Percentiles rank a stretch among this genome's conserved stretches.
Evolutionary conservation across 164 flowering plant genomes (phyloP).

Genomic region (Tetracentron sinense): DNA sequence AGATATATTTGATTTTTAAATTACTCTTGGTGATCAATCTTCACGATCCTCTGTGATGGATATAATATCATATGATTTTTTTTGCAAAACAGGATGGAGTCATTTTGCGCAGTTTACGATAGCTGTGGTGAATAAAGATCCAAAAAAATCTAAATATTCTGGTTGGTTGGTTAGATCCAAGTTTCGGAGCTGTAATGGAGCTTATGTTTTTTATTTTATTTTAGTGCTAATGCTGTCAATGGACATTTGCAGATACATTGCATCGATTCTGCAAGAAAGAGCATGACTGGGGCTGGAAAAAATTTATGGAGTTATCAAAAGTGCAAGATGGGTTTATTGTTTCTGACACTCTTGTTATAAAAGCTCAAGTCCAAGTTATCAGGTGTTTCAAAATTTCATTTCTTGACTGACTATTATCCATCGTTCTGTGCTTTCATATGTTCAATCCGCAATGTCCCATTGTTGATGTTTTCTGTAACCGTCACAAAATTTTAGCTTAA

Average conservation of each 20-base stretch:
- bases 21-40: not conserved
- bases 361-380: conserved; percentile 96
- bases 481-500: not conserved
- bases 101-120: conserved; percentile 98
- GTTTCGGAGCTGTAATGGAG: not conserved
- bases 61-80: not conserved
- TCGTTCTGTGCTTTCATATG: not conserved
- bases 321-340: conserved; percentile 88
- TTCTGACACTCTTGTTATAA: conserved; percentile 77
- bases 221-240: conserved; percentile 5
- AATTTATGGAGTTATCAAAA: conserved; percentile 93
- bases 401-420: not conserved
- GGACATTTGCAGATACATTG: conserved; percentile 63
- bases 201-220: not conserved
- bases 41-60: conserved; percentile 2
- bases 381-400: conserved; percentile 37
- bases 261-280: conserved; percentile 95
- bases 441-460: not conserved
- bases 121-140: conserved; percentile 93
- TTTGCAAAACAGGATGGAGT: conserved; percentile 71
- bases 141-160: conserved; percentile 91
- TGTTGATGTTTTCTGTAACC: no score
- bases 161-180: conserved; percentile 42
- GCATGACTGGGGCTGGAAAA: conserved; percentile 99
- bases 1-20: conserved; percentile 8